A percentile compares a stretch with the other conserved stretches of the same genome.
These are phyloP conservation scores for Penstemon barbatus DNA, from an alignment of 257 asterid genomes.

Conservation along the genomic window DNA sequence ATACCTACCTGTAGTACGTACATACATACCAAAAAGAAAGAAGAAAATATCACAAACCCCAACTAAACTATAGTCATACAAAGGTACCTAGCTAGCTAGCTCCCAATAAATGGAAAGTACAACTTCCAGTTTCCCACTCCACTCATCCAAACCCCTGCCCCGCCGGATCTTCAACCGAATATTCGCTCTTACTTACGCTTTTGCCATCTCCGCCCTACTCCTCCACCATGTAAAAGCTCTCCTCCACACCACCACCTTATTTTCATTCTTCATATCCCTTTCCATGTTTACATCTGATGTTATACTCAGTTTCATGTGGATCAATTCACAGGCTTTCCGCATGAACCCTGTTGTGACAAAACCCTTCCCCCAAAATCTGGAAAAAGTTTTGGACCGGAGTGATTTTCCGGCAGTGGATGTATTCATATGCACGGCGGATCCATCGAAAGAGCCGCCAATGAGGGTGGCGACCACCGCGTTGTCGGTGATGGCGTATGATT, in stretches of 20 bases:
- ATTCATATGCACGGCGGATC: slow-evolving; percentile 76
- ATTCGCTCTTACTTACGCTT: slow-evolving; percentile 49
- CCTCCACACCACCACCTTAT: slow-evolving; percentile 31
- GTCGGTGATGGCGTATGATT: slow-evolving; percentile 71
- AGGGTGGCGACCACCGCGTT: slow-evolving; percentile 60
- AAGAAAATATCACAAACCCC: no score
- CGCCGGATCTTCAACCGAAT: slow-evolving; percentile 53
- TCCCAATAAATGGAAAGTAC: slow-evolving; percentile 32
- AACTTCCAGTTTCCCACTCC: slow-evolving; percentile 33
- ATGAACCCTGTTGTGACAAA: slow-evolving; percentile 39
- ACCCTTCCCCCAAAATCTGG: slow-evolving; percentile 43
- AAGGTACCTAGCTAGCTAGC: neutral
- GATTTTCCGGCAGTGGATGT: slow-evolving; percentile 57
- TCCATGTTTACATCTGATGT: slow-evolving; percentile 44
- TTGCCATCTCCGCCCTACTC: slow-evolving; percentile 52
- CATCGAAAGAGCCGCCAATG: slow-evolving; percentile 67
- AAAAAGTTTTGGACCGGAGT: neutral
- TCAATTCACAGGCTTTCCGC: slow-evolving; percentile 50
- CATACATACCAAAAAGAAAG: no score
- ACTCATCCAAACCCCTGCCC: slow-evolving; percentile 39
- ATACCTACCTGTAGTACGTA: no score
- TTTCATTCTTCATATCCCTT: slow-evolving; percentile 31
- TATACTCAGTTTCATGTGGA: slow-evolving; percentile 60
- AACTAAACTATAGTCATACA: neutral
- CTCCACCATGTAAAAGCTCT: slow-evolving; percentile 48